phyloP scores from a whole-genome alignment of 306 rosid genomes.

The Mucuna pruriens region DNA sequence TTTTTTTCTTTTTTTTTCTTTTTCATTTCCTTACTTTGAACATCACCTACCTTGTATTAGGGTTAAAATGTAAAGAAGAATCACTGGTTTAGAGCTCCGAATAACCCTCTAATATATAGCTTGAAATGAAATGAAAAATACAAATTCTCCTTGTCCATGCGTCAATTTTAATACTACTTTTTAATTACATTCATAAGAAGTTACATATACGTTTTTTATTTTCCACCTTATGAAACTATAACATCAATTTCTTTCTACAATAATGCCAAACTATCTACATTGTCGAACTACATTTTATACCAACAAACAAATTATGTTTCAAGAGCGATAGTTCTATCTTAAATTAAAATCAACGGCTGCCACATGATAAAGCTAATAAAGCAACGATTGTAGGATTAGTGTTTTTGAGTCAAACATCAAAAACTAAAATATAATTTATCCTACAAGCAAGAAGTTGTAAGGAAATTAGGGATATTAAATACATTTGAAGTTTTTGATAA shows the following conservation, averaged over 20 bases:
- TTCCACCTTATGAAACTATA: neutral
- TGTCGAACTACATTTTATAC: too few species aligned
- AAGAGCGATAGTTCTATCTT: neutral
- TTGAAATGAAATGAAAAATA: neutral
- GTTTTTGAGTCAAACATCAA: too few species aligned
- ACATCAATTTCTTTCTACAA: neutral
- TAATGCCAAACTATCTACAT: neutral
- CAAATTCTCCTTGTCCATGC: neutral
- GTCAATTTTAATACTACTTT: neutral
- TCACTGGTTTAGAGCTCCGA: neutral
- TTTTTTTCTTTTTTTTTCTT: too few species aligned
- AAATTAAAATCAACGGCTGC: too few species aligned
- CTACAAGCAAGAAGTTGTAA: too few species aligned
- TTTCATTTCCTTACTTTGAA: neutral
- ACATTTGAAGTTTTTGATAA: too few species aligned
- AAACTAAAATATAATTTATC: too few species aligned
- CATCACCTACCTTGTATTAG: neutral
- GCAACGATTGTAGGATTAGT: too few species aligned
- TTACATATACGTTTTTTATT: too few species aligned
- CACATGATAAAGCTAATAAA: too few species aligned
- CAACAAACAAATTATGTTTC: neutral
- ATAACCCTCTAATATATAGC: neutral
- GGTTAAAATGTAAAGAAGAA: neutral
- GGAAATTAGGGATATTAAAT: too few species aligned
- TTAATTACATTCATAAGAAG: neutral